Evolutionary conservation across 2,329 filamentous ascomycete genomes (phyloP).

Genomic region (Teratosphaeria nubilosa): DNA sequence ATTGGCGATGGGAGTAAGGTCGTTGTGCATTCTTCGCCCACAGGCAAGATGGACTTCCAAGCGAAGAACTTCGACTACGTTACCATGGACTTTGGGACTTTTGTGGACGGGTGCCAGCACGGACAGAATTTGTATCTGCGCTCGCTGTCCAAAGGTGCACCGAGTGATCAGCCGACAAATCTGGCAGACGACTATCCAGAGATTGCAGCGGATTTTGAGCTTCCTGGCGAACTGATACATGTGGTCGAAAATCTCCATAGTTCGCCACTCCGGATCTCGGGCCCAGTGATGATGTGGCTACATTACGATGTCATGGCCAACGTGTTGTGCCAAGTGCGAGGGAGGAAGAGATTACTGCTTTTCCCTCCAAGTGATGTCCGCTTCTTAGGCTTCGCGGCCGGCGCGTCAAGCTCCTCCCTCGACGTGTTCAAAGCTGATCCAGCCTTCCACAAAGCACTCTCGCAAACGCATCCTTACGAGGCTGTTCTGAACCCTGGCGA

Average conservation of each 20-base stretch:
- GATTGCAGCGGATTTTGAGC: slow-evolving; percentile 57
- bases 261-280: slow-evolving; percentile 69
- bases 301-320: slow-evolving; percentile 91
- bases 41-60: slow-evolving; percentile 66
- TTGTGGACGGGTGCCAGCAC: slow-evolving; percentile 49
- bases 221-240: slow-evolving; percentile 52
- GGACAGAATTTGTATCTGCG: slow-evolving; percentile 67
- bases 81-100: slow-evolving; percentile 55
- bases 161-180: slow-evolving; percentile 59
- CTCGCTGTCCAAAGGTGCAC: slow-evolving; percentile 59
- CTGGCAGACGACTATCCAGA: slow-evolving; percentile 61
- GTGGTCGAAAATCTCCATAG: slow-evolving; percentile 60
- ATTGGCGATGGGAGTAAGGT: slow-evolving; percentile 57
- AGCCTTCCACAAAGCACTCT: slow-evolving; percentile 13
- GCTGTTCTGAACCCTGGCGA: slow-evolving; percentile 60
- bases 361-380: slow-evolving; percentile 70
- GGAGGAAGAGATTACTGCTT: slow-evolving; percentile 62
- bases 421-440: slow-evolving; percentile 50
- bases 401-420: slow-evolving; percentile 68
- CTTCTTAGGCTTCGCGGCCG: slow-evolving; percentile 60
- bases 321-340: slow-evolving; percentile 67
- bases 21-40: slow-evolving; percentile 60
- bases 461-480: slow-evolving; percentile 53
- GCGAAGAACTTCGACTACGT: slow-evolving; percentile 73
- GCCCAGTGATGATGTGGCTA: slow-evolving; percentile 76